Conservation (phyloP, 2,329 filamentous ascomycete genomes). For the Pseudogymnoascus sp. region DNA sequence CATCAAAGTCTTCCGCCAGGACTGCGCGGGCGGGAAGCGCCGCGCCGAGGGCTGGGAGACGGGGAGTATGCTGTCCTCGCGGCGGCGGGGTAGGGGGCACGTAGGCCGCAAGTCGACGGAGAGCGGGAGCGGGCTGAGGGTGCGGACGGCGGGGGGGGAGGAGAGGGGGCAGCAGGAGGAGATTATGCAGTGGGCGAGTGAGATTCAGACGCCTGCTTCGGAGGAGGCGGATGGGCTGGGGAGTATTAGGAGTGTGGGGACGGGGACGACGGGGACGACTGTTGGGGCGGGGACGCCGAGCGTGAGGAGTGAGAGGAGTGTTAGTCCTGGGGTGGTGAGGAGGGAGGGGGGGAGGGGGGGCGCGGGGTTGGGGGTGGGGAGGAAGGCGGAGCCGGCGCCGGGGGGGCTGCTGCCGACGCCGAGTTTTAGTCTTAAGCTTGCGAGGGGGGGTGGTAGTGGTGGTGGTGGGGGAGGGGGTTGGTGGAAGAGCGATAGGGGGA, state of each 20-base stretch:
- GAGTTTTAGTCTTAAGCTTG: background rate
- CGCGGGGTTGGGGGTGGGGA: background rate
- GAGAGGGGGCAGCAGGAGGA: background rate
- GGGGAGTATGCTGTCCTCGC: background rate
- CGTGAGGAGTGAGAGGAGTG: background rate
- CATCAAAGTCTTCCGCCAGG: constrained; percentile 92
- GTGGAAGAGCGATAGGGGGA: background rate
- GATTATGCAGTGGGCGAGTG: background rate
- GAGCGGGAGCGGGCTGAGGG: background rate
- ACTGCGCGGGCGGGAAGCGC: constrained; percentile 78
- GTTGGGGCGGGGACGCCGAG: background rate
- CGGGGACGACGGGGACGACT: background rate
- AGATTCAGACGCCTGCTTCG: background rate
- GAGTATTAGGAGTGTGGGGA: background rate
- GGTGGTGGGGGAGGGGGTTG: background rate
- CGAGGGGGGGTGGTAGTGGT: background rate
- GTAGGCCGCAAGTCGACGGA: background rate
- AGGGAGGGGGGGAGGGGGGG: background rate
- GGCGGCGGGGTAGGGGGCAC: background rate
- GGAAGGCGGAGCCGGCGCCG: background rate
- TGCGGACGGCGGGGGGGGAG: background rate
- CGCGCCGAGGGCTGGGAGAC: constrained; percentile 70
- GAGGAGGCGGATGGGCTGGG: background rate
- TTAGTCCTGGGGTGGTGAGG: background rate
- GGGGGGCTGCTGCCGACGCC: background rate